Percentiles rank a stretch among this genome's conserved stretches.
phyloP scores from a whole-genome alignment of 2,329 filamentous ascomycete genomes.

The Claviceps humidiphila region DNA sequence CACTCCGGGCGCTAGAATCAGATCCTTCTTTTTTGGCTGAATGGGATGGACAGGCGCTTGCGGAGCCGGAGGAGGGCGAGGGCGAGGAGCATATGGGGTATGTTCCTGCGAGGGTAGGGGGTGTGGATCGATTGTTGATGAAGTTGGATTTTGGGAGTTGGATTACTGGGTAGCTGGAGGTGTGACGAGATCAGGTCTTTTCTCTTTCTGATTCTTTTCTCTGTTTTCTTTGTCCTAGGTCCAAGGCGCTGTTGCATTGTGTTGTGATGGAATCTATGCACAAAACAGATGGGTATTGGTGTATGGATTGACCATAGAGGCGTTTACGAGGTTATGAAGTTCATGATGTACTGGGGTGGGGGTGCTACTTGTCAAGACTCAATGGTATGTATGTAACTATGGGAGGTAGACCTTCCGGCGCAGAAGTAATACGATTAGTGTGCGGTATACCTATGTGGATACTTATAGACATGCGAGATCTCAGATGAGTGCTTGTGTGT shows the following conservation, averaged over 20 bases:
- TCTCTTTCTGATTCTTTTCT: neutral
- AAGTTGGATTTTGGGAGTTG: conserved; percentile 65
- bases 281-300: too few relatives aligned
- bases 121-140: conserved; percentile 78
- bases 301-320: too few relatives aligned
- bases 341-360: too few relatives aligned
- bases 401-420: too few relatives aligned
- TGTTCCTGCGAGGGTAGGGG: conserved; percentile 58
- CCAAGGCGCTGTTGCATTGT: neutral
- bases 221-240: neutral
- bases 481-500: too few relatives aligned
- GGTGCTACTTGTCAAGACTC: too few relatives aligned
- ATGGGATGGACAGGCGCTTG: conserved; percentile 23
- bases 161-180: conserved; percentile 26
- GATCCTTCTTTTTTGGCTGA: conserved; percentile 31
- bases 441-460: too few relatives aligned
- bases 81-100: conserved; percentile 31
- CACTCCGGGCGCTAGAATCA: conserved; percentile 32
- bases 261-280: too few relatives aligned
- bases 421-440: too few relatives aligned
- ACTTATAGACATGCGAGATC: too few relatives aligned
- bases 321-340: too few relatives aligned
- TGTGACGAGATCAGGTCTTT: neutral
- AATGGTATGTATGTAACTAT: too few relatives aligned
- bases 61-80: conserved; percentile 29